phyloP scores from a whole-genome alignment of 2,329 filamentous ascomycete genomes.

The Penicillium thymicola region DNA sequence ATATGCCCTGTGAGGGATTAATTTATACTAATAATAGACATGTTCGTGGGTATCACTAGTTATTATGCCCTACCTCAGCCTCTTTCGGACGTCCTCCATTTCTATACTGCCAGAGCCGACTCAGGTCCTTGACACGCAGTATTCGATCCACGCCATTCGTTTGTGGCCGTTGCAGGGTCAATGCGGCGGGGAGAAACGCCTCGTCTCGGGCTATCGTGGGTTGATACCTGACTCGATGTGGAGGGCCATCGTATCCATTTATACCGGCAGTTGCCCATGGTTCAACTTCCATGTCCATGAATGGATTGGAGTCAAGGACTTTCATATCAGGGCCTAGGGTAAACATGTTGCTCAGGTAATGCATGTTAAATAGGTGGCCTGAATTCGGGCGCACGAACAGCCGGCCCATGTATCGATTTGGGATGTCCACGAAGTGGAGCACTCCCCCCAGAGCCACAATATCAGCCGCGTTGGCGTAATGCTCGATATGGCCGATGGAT shows the following conservation, averaged over 20 bases:
- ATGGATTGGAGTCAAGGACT: constrained; percentile 32
- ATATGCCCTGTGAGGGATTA: neutral
- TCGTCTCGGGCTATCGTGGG: constrained; percentile 10
- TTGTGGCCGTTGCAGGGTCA: neutral
- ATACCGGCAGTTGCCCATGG: constrained; percentile 2
- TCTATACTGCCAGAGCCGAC: constrained; percentile 42
- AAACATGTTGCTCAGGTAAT: constrained; percentile 46
- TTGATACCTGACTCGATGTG: neutral
- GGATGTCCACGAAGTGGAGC: constrained; percentile 59
- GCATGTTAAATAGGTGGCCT: constrained; percentile 46
- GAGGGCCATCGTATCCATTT: neutral
- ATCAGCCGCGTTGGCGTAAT: constrained; percentile 72
- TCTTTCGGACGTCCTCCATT: constrained; percentile 29
- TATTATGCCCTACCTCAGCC: neutral
- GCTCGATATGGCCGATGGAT: constrained; percentile 68
- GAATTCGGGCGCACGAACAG: constrained; percentile 45
- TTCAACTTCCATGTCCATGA: constrained; percentile 35
- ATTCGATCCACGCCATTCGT: neutral
- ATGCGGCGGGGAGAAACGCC: constrained; percentile 9
- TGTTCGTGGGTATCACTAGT: neutral
- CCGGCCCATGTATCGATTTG: constrained; percentile 49
- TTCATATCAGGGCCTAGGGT: constrained; percentile 28
- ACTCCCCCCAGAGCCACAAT: constrained; percentile 74
- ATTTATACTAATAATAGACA: neutral
- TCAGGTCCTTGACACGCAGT: constrained; percentile 35